Evolutionary conservation across 257 asterid species (phyloP), one percentile per base, ranked within the genome.

Genomic region (Linaria vulgaris): DNA sequence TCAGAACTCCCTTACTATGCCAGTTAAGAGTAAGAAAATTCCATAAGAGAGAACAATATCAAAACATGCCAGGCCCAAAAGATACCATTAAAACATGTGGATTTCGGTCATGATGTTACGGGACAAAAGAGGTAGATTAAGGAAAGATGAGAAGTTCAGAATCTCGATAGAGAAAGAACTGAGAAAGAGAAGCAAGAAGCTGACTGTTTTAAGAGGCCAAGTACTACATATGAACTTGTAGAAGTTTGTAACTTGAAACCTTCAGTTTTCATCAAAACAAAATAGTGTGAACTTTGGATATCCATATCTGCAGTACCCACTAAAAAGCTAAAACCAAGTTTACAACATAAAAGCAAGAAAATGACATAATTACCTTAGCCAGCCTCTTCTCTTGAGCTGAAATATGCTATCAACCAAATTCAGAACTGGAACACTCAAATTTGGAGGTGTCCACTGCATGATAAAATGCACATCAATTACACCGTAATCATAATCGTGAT

Each of bases 361-460:
- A 66, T 50, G 52, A 39, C 56, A 58, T 63, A 27, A 72, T 83
- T 74, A 90, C 99, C 99, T 88, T 73, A 94, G 76, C 99, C 99
- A 94, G 75, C 99, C 99, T 82, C 99, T 77, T 83, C 82, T 80
- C 61, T 94, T 90, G 74, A 94, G 99, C 86, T 88, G 97, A 82
- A 94, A 94, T 68, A 86, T 69, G 12, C 85, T 90, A 74, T 94
- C 97, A 70, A 94, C 99, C 61, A 94, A 83, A 82, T 90, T 94
- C 77, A 94, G 70, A 56, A 94, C 82, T 8, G 99, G 97, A 68
- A 94, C 87, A 65, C 95, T 90, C 69, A 94, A 74, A 69, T 94
- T 94, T 58, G 96, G 95, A 0, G 99, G 97, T 51, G 89, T 79
- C 99, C 99, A 94, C 99, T 94, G 95, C 88, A 79, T 74, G 65